These are phyloP conservation scores for Oldenlandia corymbosa DNA, from an alignment of 257 asterid species.

Conservation along the genomic window DNA sequence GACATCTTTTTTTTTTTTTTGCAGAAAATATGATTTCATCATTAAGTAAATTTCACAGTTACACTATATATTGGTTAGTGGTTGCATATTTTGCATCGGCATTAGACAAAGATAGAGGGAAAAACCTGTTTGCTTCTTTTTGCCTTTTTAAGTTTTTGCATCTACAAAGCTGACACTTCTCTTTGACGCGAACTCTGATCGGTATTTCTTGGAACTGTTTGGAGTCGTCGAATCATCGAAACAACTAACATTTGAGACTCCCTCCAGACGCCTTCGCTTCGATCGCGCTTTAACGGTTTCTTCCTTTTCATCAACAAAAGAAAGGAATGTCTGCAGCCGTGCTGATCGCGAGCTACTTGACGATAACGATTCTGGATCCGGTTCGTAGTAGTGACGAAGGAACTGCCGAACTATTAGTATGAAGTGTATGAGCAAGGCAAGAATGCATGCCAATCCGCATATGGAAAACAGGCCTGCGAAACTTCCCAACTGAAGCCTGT, in stretches of 20 bases:
- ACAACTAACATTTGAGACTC: slow-evolving; percentile 12
- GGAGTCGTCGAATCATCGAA: slow-evolving; percentile 14
- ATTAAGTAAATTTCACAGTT: too few relatives aligned
- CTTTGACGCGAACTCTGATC: slow-evolving; percentile 6
- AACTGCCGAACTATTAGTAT: slow-evolving; percentile 25
- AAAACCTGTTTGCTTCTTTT: neutral
- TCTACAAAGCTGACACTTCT: neutral
- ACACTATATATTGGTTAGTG: too few relatives aligned
- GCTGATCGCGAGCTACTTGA: slow-evolving; percentile 28
- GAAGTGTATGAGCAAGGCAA: slow-evolving; percentile 42
- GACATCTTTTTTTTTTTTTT: too few relatives aligned
- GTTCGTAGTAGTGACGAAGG: slow-evolving; percentile 15
- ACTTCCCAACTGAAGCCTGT: slow-evolving; percentile 39
- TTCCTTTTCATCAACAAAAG: slow-evolving; percentile 53
- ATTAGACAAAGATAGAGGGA: too few relatives aligned
- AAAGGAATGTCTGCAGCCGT: slow-evolving; percentile 37
- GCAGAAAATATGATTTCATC: too few relatives aligned
- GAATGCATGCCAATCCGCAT: slow-evolving; percentile 38
- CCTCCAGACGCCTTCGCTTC: slow-evolving; percentile 28
- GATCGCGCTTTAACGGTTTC: slow-evolving; percentile 29
- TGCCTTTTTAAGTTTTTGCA: neutral
- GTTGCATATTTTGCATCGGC: too few relatives aligned
- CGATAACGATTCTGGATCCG: slow-evolving; percentile 15
- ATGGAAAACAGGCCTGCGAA: slow-evolving; percentile 43
- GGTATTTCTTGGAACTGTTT: slow-evolving; percentile 18